Evolutionary conservation across 345 rosid genomes (phyloP), one percentile per base, ranked within the genome.

Genomic region (Lepidium sativum): DNA sequence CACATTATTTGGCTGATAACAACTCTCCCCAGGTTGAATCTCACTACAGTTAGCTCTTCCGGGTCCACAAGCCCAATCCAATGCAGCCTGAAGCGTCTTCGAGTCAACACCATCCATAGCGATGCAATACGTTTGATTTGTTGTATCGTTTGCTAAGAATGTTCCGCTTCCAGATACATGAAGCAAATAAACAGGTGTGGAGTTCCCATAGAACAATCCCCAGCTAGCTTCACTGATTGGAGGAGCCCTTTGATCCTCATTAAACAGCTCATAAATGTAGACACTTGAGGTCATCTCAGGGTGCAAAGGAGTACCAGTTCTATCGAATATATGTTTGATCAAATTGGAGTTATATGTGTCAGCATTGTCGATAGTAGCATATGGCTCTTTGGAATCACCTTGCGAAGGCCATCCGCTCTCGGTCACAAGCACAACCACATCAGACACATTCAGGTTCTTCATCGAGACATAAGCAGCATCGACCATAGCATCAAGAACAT

Each of bases 51-150:
- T 85, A 9, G 97, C 84, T 69, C 77, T 79, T 66, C 99, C 96
- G 0, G 96, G 92, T 23, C 99, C 99, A 72, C 97, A 94, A 27
- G 96, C 95, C 99, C 99, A 90, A 58, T 94, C 99, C 80, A 90
- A 79, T 0, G 99, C 97, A 2, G 97, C 82, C 52, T 90, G 99
- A 79, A 94, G 77, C 9, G 86, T 82, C 81, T 67, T 88, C 8
- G 64, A 51, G 70, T 94, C 97, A 9, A 85, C 78, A 42, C 75
- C 82, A 40, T 90, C 99, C 92, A 73, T 77, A 13, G 74, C 89
- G 65, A 85, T 80, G 17, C 99, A 94, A 39, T 82, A 91, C 0
- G 99, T 88, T 72, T 78, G 85, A 60, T 94, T 94, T 7, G 99
- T 90, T n/a, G 97, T 84, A 75, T 94, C 97, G 15, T 86, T 94